Conservation (phyloP, 495 filamentous ascomycete species). For the Daldinia grandis region DNA sequence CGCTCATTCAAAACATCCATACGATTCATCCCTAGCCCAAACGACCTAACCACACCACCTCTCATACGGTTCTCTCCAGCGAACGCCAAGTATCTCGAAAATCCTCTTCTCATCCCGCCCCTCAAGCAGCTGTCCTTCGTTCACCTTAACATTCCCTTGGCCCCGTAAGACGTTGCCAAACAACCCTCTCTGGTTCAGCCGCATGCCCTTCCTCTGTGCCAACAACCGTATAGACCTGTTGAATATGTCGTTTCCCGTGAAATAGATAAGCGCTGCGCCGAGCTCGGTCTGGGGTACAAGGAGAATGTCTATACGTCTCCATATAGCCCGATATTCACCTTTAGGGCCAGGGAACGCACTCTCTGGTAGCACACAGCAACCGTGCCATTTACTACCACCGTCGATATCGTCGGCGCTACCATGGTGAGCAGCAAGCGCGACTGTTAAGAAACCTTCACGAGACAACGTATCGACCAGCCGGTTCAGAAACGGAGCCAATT, state of each 20-base stretch:
- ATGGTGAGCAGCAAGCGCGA: constrained; percentile 52
- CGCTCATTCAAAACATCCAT: not conserved
- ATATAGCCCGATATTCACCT: constrained; percentile 52
- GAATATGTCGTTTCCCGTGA: constrained; percentile 97
- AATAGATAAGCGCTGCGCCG: constrained; percentile 92
- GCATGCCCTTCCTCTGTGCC: constrained; percentile 84
- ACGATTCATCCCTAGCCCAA: not conserved
- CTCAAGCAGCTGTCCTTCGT: constrained; percentile 77
- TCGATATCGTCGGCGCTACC: constrained; percentile 40
- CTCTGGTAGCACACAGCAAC: constrained; percentile 74
- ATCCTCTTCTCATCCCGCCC: constrained; percentile 81
- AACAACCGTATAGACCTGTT: constrained; percentile 87
- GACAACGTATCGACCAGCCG: constrained; percentile 70
- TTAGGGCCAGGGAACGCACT: constrained; percentile 33
- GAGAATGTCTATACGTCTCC: constrained; percentile 88
- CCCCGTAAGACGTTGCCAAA: constrained; percentile 78
- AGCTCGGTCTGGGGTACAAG: constrained; percentile 83
- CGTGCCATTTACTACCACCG: constrained; percentile 83
- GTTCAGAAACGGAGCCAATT: constrained; percentile 70
- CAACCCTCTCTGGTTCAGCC: constrained; percentile 85
- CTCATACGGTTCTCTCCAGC: constrained; percentile 84
- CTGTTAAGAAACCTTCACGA: constrained; percentile 64
- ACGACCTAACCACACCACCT: constrained; percentile 76
- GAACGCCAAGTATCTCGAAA: constrained; percentile 85
- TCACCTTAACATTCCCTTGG: constrained; percentile 67